These are phyloP conservation scores for Cryptococcus sp. DNA, from an alignment of 1,284 basidiomycete genomes.

Conservation along the genomic window DNA sequence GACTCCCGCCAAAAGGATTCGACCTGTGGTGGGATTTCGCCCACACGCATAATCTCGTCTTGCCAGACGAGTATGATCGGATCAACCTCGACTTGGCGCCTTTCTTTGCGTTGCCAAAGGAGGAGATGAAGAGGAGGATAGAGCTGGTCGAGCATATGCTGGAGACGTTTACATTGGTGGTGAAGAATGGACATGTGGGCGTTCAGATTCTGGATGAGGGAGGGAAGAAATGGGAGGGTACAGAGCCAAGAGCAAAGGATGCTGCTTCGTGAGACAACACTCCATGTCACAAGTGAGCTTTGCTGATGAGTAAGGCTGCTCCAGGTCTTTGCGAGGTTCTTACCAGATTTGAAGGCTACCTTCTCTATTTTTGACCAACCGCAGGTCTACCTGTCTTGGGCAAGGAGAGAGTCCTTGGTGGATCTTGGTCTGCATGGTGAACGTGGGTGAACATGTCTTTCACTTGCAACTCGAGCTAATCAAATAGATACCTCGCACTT, in stretches of 20 bases:
- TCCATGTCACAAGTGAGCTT: not conserved
- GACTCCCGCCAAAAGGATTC: constrained; percentile 77
- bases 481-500: constrained; percentile 33
- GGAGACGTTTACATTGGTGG: constrained; percentile 40
- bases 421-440: constrained; percentile 45
- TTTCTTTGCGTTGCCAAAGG: constrained; percentile 66
- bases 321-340: constrained; percentile 33
- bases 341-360: constrained; percentile 46
- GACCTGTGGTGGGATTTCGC: constrained; percentile 84
- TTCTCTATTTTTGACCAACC: constrained; percentile 51
- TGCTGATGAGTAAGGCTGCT: constrained; percentile 27
- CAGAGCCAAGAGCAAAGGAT: constrained; percentile 31
- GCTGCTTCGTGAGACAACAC: constrained; percentile 22
- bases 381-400: constrained; percentile 48
- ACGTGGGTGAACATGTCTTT: constrained; percentile 30
- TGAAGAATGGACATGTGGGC: constrained; percentile 30
- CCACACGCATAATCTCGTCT: constrained; percentile 59
- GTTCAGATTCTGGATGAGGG: constrained; percentile 37
- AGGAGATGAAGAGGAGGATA: constrained; percentile 64
- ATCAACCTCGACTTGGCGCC: constrained; percentile 71
- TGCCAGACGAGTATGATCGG: constrained; percentile 85
- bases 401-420: constrained; percentile 42
- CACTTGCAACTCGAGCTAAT: no score
- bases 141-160: constrained; percentile 48
- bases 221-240: constrained; percentile 40